Evolutionary conservation across 2,329 filamentous ascomycete species (phyloP).

Genomic region (Aureobasidium pullulans): DNA sequence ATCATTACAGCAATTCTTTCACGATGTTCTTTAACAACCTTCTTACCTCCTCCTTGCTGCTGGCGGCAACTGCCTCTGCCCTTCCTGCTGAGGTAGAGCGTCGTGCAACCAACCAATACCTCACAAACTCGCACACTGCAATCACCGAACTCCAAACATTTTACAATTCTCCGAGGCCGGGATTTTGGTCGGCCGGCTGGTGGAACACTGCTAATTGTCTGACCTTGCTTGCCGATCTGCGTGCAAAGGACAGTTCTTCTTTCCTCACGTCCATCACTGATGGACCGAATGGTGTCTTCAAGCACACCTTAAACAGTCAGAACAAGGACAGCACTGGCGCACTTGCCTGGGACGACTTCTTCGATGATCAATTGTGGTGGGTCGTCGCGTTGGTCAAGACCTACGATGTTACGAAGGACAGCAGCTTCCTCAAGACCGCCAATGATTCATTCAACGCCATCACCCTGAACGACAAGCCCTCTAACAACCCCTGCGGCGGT

Average conservation of each 20-base stretch:
- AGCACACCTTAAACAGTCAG: not conserved
- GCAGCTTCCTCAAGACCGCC: slow-evolving; percentile 20
- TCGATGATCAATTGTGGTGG: slow-evolving; percentile 51
- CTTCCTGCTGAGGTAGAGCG: not conserved
- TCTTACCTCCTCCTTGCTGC: not conserved
- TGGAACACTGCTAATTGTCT: slow-evolving; percentile 15
- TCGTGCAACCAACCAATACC: slow-evolving; percentile 4
- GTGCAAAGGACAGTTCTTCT: slow-evolving; percentile 1
- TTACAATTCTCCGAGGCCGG: slow-evolving; percentile 13
- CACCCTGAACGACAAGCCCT: slow-evolving; percentile 35
- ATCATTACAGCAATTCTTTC: not conserved
- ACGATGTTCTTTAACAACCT: not conserved
- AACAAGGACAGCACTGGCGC: not conserved
- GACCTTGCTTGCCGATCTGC: slow-evolving; percentile 15
- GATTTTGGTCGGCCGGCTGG: slow-evolving; percentile 12
- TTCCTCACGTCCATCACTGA: slow-evolving; percentile 13
- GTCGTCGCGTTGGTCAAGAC: slow-evolving; percentile 47
- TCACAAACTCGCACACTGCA: slow-evolving; percentile 7
- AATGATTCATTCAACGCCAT: slow-evolving; percentile 41
- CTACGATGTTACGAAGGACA: slow-evolving; percentile 45
- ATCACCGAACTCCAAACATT: slow-evolving; percentile 12
- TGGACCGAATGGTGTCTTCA: slow-evolving; percentile 11
- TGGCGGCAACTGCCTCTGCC: slow-evolving; percentile 8
- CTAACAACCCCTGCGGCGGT: slow-evolving; percentile 35
- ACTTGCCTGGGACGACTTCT: slow-evolving; percentile 29